These are phyloP conservation scores for Nicotiana obtusifolia DNA, from an alignment of 257 asterid genomes.

Conservation along the genomic window DNA sequence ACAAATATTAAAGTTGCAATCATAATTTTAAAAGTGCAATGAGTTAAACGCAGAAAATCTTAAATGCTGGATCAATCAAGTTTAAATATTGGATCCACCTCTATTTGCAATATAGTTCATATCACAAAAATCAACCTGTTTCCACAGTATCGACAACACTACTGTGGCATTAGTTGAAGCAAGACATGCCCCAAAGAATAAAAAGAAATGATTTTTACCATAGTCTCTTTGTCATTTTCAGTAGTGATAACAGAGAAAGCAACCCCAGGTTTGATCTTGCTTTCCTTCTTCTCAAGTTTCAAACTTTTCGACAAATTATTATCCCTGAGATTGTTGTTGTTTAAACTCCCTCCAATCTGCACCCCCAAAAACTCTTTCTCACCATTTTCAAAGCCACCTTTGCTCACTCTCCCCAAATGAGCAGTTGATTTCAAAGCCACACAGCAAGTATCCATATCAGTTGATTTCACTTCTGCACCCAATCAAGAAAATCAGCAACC, in stretches of 20 bases:
- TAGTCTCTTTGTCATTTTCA: slow-evolving; percentile 48
- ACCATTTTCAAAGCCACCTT: slow-evolving; percentile 27
- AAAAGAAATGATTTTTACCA: slow-evolving; percentile 28
- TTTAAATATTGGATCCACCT: neutral
- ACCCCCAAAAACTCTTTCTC: slow-evolving; percentile 63
- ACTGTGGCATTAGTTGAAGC: neutral
- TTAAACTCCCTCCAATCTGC: slow-evolving; percentile 41
- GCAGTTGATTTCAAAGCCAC: slow-evolving; percentile 42
- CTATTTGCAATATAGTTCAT: neutral
- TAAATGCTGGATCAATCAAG: neutral
- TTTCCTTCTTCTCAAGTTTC: slow-evolving; percentile 38
- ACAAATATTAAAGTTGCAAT: neutral
- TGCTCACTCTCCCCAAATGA: slow-evolving; percentile 34
- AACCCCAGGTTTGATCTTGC: slow-evolving; percentile 47
- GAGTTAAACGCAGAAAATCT: neutral
- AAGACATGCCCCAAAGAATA: neutral
- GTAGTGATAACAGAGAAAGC: slow-evolving; percentile 79
- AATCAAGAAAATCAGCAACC: slow-evolving; percentile 19
- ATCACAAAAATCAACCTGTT: neutral
- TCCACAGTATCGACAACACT: neutral
- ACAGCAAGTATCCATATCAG: slow-evolving; percentile 57
- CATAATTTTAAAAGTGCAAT: neutral
- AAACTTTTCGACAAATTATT: slow-evolving; percentile 34
- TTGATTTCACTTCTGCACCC: slow-evolving; percentile 18
- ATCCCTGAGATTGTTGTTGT: slow-evolving; percentile 21